Evolutionary conservation across 805 yeast genomes (phyloP).

Genomic region (Yamadazyma nakazawae): DNA sequence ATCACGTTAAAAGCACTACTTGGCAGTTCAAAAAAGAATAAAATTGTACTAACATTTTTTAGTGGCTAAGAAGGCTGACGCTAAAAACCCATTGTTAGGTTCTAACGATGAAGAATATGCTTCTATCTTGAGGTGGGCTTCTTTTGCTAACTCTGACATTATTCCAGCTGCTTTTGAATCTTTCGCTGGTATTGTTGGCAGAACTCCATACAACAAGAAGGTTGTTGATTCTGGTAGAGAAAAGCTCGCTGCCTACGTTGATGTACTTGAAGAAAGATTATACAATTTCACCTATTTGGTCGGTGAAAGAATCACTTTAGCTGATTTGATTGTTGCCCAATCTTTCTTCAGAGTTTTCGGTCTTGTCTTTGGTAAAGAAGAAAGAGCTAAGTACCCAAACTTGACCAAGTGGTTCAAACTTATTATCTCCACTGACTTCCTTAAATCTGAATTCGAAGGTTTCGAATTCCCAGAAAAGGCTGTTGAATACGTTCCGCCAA

Average conservation of each 20-base stretch:
- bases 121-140: conserved; percentile 70
- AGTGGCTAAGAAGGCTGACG: conserved; percentile 48
- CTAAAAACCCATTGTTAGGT: conserved; percentile 53
- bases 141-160: conserved; percentile 70
- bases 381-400: conserved; percentile 62
- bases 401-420: conserved; percentile 72
- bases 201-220: conserved; percentile 75
- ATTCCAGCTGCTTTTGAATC: conserved; percentile 45
- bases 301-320: conserved; percentile 53
- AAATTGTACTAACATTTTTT: conserved; percentile 19
- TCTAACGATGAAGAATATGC: conserved; percentile 62
- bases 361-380: conserved; percentile 57
- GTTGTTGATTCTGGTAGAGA: conserved; percentile 47
- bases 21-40: neutral
- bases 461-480: conserved; percentile 64
- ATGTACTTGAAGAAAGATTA: conserved; percentile 55
- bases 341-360: conserved; percentile 53
- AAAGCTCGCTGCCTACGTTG: conserved; percentile 20
- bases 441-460: conserved; percentile 48
- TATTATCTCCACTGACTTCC: conserved; percentile 41
- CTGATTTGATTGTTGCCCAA: conserved; percentile 59
- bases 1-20: conserved; percentile 5
- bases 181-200: conserved; percentile 63
- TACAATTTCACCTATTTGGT: conserved; percentile 62
- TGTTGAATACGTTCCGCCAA: conserved; percentile 63